These are phyloP conservation scores for Globisporangium orthogonon DNA, from an alignment of 352 stramenopile species.

Conservation along the genomic window DNA sequence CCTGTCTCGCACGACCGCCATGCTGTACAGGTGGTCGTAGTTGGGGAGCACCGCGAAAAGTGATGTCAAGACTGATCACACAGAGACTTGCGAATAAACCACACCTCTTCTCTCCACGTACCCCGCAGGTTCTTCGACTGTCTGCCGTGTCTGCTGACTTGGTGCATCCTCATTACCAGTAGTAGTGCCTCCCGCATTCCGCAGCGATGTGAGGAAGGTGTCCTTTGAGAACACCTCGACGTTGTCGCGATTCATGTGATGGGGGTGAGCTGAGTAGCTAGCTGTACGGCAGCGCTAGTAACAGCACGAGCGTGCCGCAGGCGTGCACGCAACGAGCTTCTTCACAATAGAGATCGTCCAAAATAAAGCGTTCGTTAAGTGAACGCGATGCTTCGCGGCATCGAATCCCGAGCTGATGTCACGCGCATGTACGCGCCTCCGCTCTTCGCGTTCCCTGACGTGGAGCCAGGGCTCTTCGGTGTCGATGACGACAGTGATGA, in stretches of 20 bases:
- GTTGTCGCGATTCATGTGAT: slow-evolving; percentile 33
- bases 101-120: slow-evolving; percentile 12
- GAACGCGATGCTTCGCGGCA: slow-evolving; percentile 3
- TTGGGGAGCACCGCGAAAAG: not conserved
- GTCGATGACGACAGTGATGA: slow-evolving; percentile 14
- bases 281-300: too few species aligned
- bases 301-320: too few species aligned
- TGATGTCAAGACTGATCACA: not conserved
- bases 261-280: too few species aligned
- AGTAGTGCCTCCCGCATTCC: slow-evolving; percentile 21
- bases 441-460: slow-evolving; percentile 27
- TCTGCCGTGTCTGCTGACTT: slow-evolving; percentile 6
- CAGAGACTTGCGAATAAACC: not conserved
- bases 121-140: slow-evolving; percentile 39
- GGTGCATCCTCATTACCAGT: slow-evolving; percentile 6
- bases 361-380: too few species aligned
- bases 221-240: slow-evolving; percentile 73
- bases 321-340: too few species aligned
- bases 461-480: slow-evolving; percentile 18
- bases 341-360: too few species aligned
- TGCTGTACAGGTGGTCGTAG: slow-evolving; percentile 24
- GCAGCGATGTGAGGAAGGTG: slow-evolving; percentile 71
- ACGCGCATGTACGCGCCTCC: slow-evolving; percentile 11
- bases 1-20: slow-evolving; percentile 70
- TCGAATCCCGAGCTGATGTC: not conserved